phyloP scores from a whole-genome alignment of 1,284 basidiomycete species.

The Cerrena zonata region DNA sequence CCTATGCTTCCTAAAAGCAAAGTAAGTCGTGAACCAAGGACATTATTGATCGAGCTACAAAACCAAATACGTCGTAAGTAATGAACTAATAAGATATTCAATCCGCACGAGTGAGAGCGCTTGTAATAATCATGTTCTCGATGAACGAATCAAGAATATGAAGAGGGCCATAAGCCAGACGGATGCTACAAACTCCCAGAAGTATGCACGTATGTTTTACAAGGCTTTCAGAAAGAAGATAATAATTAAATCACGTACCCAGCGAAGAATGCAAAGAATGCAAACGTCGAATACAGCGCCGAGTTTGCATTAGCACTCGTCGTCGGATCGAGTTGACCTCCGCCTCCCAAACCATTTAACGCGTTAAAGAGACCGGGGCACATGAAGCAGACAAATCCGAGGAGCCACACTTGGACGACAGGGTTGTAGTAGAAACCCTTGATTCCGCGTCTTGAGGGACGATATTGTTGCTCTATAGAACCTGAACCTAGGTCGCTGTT shows the following conservation, averaged over 20 bases:
- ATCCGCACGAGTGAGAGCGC: not conserved
- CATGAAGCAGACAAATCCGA: slow-evolving; percentile 66
- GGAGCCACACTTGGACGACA: slow-evolving; percentile 43
- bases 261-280: slow-evolving; percentile 56
- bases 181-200: too few species aligned
- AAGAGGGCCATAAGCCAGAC: too few species aligned
- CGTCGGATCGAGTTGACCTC: slow-evolving; percentile 57
- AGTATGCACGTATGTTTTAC: too few species aligned
- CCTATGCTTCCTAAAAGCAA: slow-evolving; percentile 67
- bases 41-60: slow-evolving; percentile 66
- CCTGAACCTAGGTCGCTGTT: not conserved
- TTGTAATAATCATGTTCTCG: too few species aligned
- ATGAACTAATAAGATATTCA: not conserved
- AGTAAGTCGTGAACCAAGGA: slow-evolving; percentile 67
- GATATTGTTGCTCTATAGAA: not conserved
- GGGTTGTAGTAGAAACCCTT: slow-evolving; percentile 35
- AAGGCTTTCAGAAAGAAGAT: too few species aligned
- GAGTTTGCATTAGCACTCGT: slow-evolving; percentile 62
- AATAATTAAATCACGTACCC: too few species aligned
- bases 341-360: slow-evolving; percentile 61
- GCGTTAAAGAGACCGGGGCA: slow-evolving; percentile 51
- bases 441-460: slow-evolving; percentile 18
- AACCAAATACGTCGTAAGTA: not conserved
- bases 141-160: too few species aligned
- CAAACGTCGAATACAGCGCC: slow-evolving; percentile 67